Conservation (phyloP, 2,329 filamentous ascomycete species). For the Neurospora crassa region DNA sequence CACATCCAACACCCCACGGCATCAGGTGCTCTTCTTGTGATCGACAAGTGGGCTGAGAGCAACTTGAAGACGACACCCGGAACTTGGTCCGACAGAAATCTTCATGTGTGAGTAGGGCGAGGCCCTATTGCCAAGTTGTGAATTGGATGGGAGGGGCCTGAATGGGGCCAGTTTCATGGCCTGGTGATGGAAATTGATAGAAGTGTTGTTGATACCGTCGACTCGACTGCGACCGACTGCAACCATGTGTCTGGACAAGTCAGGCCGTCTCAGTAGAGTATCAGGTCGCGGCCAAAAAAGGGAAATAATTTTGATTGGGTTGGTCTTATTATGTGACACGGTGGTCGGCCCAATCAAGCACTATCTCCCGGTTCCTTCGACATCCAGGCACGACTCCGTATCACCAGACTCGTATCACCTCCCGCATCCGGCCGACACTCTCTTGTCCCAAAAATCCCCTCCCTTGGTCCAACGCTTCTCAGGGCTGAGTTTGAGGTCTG, state of each 20-base stretch:
- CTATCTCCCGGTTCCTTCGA: neutral
- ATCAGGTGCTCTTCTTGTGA: neutral
- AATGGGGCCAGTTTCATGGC: neutral
- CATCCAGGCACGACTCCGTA: neutral
- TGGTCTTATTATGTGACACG: slow-evolving; percentile 7
- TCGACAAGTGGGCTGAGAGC: neutral
- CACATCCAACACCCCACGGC: neutral
- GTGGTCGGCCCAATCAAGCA: slow-evolving; percentile 7
- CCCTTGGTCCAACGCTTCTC: neutral
- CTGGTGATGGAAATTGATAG: neutral
- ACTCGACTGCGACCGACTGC: neutral
- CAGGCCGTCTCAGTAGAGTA: neutral
- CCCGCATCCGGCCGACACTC: neutral
- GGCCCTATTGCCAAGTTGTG: neutral
- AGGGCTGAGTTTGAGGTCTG: neutral
- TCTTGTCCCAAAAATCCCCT: neutral
- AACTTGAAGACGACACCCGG: neutral
- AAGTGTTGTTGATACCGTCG: neutral
- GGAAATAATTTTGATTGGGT: slow-evolving; percentile 3
- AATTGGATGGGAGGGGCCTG: neutral
- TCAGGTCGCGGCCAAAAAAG: neutral
- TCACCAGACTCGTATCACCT: neutral
- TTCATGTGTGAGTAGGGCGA: neutral
- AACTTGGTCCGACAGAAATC: neutral
- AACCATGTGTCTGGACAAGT: neutral